Base-by-base conservation (phyloP, 345 rosid genomes). In the Erucastrum elatum region DNA sequence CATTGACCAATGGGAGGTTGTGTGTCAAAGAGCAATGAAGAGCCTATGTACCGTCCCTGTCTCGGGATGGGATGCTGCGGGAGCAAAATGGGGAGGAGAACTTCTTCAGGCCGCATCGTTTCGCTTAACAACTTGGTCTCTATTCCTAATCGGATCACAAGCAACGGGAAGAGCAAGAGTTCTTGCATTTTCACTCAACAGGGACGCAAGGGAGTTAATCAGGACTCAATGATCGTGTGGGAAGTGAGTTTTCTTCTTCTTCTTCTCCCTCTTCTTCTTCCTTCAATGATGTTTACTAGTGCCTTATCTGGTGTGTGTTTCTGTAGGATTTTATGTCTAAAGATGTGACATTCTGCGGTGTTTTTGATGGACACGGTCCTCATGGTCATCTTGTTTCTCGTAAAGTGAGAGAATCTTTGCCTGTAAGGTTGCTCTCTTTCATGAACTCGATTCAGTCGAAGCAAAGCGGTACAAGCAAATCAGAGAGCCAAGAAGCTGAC, bases 351-450 rank as follows among this genome's bases (percentile, higher is more conserved):
- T 93, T 96, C 70, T 93, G 97, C 59, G 99, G 99, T 27, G 89
- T 96, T 33, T 96, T 96, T 76, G 99, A 96, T 85, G 99, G 99
- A 77, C 99, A 96, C 79, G 99, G 99, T 68, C 99, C 99, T 41
- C 90, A 91, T 68, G 99, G 99, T 55, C 99, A 96, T 88, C 97
- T 89, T 61, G 99, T 96, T 77, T 91, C 99, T 29, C 93, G 92
- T 77, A 95, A 89, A 86, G 99, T 95, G 72, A 91, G 97, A 86
- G 99, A 95, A 69, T 81, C 90, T 62, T 80, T 95, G 80, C 99
- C 99, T 11, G 80, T 90, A 17, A 95, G 90, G 83, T 84, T 95
- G 70, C 80, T 88, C 55, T 88, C 96, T 8, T 84, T 87, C 73
- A 61, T 89, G 84, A 85, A 85, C 53, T 86, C 95, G 16, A 30